These are phyloP conservation scores for Fusarium lateritium DNA, from an alignment of 2,329 filamentous ascomycete species.

Conservation along the genomic window DNA sequence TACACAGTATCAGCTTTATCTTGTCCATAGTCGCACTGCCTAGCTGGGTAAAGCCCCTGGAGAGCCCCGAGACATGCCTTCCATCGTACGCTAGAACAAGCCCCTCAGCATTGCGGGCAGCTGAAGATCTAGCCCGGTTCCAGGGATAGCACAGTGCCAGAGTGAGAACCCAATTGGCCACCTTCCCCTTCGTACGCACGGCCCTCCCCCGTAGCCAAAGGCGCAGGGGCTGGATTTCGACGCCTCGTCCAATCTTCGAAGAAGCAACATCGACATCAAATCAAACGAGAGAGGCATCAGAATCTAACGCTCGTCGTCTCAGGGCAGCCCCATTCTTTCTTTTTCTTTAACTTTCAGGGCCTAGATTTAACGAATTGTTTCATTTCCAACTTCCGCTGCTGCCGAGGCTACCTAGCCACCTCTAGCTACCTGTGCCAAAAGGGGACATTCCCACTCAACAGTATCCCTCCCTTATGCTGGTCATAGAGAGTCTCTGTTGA, in stretches of 20 bases:
- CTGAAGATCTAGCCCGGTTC: conserved; percentile 14
- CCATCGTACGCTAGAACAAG: conserved; percentile 20
- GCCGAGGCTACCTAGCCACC: conserved; percentile 4
- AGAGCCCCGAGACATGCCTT: not conserved
- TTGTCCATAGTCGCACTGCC: not conserved
- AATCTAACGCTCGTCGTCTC: conserved; percentile 11
- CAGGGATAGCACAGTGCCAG: conserved; percentile 23
- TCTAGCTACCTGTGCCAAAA: conserved; percentile 13
- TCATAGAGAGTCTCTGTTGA: conserved; percentile 21
- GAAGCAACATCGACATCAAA: conserved; percentile 32
- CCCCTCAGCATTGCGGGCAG: conserved; percentile 5
- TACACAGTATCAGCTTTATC: not conserved
- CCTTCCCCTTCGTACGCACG: conserved; percentile 9
- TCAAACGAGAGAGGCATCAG: conserved; percentile 8
- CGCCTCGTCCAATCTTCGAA: conserved; percentile 29
- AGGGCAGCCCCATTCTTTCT: conserved; percentile 7
- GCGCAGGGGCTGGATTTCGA: conserved; percentile 22
- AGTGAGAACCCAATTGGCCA: conserved; percentile 20
- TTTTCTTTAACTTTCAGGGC: conserved; percentile 2
- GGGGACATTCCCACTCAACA: conserved; percentile 27
- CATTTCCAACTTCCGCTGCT: conserved; percentile 5
- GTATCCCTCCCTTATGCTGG: conserved; percentile 12
- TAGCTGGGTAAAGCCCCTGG: not conserved
- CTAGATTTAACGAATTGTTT: conserved; percentile 21
- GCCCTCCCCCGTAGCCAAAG: conserved; percentile 4